Conservation (phyloP, 257 asterid genomes). For the Voacanga thouarsii region DNA sequence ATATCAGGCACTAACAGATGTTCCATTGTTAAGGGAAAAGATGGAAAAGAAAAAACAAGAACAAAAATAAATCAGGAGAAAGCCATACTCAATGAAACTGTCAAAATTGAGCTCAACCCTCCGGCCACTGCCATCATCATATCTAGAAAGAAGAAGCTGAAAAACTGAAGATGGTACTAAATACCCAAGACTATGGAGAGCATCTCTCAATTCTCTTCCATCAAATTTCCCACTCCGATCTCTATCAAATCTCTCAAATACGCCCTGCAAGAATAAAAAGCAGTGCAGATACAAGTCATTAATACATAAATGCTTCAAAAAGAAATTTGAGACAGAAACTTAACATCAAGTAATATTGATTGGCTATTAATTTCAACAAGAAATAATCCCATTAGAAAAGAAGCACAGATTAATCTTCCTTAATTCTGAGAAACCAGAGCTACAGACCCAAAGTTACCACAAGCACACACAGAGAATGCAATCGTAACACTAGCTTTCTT, state of each 20-base stretch:
- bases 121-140: conserved; percentile 59
- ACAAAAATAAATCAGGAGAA: conserved; percentile 1
- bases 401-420: neutral
- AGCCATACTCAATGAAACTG: conserved; percentile 77
- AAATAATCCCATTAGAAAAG: neutral
- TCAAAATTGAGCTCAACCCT: conserved; percentile 64
- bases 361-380: neutral
- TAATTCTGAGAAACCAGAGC: neutral
- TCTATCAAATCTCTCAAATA: conserved; percentile 72
- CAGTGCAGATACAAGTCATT: neutral
- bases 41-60: neutral
- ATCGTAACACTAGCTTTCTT: neutral
- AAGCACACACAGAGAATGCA: neutral
- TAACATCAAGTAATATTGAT: neutral
- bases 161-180: conserved; percentile 70
- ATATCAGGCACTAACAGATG: neutral
- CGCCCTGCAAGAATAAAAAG: conserved; percentile 36
- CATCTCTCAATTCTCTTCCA: conserved; percentile 70
- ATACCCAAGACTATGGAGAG: conserved; percentile 72
- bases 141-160: conserved; percentile 71
- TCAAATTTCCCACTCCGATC: conserved; percentile 84
- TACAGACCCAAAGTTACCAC: neutral
- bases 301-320: neutral
- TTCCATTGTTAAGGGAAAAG: neutral
- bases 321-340: neutral